These are phyloP conservation scores for Diplodia intermedia DNA, from an alignment of 2,329 filamentous ascomycete species.

Conservation along the genomic window DNA sequence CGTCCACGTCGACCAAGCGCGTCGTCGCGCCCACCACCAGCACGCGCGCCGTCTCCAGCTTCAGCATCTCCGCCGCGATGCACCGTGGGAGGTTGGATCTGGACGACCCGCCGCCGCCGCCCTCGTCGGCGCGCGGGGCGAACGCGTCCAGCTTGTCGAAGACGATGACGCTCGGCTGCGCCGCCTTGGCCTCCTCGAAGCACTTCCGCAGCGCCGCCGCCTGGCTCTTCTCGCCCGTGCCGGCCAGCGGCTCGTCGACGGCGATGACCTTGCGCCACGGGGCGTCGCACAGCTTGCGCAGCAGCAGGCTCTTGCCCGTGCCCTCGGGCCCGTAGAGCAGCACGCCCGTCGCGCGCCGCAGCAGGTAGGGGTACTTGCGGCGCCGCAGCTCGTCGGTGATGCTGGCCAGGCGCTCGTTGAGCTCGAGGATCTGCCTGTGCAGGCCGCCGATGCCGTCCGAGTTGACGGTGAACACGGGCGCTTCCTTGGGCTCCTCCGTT, in stretches of 20 bases:
- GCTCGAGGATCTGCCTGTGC: conserved; percentile 64
- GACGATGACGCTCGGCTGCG: conserved; percentile 77
- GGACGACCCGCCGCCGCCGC: conserved; percentile 32
- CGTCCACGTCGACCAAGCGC: conserved; percentile 74
- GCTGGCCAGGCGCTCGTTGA: conserved; percentile 70
- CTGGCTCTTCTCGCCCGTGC: conserved; percentile 52
- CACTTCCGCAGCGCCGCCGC: conserved; percentile 67
- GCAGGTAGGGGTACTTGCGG: conserved; percentile 21
- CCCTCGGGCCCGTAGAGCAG: conserved; percentile 82
- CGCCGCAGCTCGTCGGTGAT: conserved; percentile 36
- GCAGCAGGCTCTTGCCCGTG: conserved; percentile 81
- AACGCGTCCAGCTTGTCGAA: conserved; percentile 80
- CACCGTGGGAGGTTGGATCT: conserved; percentile 15
- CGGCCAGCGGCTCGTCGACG: conserved; percentile 57
- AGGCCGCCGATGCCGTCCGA: conserved; percentile 70
- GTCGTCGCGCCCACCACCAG: conserved; percentile 79
- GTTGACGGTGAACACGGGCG: conserved; percentile 32
- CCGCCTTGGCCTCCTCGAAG: conserved; percentile 72
- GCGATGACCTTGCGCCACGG: conserved; percentile 75
- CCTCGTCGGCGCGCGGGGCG: conserved; percentile 63
- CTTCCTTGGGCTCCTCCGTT: conserved; percentile 26
- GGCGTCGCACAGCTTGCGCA: conserved; percentile 68
- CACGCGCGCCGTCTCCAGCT: conserved; percentile 57
- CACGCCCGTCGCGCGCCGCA: conserved; percentile 57
- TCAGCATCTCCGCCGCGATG: conserved; percentile 28